Evolutionary conservation across 257 asterid genomes (phyloP), one percentile per base, ranked within the genome.

Genomic region (Solanum tarijense): DNA sequence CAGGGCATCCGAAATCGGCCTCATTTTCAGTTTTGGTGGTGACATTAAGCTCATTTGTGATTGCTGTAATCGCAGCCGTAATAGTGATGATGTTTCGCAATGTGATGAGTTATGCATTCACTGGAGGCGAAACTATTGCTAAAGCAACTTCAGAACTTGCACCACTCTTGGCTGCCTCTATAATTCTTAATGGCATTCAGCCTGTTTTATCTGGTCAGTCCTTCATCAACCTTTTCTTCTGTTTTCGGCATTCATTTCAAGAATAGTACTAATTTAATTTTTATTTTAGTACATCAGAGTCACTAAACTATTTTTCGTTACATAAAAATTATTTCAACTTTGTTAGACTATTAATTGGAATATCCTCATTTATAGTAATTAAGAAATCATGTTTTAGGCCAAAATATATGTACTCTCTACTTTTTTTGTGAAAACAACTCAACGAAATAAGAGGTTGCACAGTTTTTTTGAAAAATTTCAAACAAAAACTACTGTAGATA

Each of bases 1-100:
- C 93, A 1, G 92, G 92, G 48, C 91, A 91, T 83, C 88, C 92
- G 8, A 91, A 87, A 75, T 86, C 93, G 1, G 90, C 91, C 21
- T 86, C 92, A 71, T 91, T 89, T 72, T 31, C 92, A 7, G 93
- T 91, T 0, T 20, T 89, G 39, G 48, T 88, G 48, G 92, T 89
- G 65, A 91, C 91, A 18, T 39, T 79, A 23, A 75, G 86, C 82
- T 91, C 93, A 6, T 89, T 88, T 20, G 29, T 86, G 0, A 68
- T 91, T 16, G 23, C 90, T 23, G 76, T 87, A 18, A 20, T 83
- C 0, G 9, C 86, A 29, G 89, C 90, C 74, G 69, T 89, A 18
- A 5, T 86, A n/a, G 72, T 86, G 27, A 43, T 91, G 13, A 48
- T 88, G 41, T 23, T 78, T 43, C 90, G 90, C 58, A 88, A 89